These are phyloP conservation scores for Populus nigra DNA, from an alignment of 345 rosid species.

Conservation along the genomic window DNA sequence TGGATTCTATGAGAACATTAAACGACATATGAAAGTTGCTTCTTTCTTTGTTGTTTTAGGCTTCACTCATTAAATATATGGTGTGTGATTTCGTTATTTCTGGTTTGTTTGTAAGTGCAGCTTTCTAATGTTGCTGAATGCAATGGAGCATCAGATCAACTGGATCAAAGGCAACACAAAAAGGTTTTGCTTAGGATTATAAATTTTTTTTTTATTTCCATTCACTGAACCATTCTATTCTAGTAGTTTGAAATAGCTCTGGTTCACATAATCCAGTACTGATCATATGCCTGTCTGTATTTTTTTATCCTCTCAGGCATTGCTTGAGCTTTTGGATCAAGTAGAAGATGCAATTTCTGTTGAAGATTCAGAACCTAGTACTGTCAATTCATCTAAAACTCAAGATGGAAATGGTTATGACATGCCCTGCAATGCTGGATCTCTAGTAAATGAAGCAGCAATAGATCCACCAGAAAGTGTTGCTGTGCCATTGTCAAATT, in stretches of 20 bases:
- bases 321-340: conserved; percentile 90
- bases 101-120: conserved; percentile 37
- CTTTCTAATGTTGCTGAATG: conserved; percentile 36
- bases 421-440: conserved; percentile 12
- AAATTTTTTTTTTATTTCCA: neutral
- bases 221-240: neutral
- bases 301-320: conserved; percentile 45
- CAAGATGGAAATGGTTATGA: conserved; percentile 31
- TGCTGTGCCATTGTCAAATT: conserved; percentile 28
- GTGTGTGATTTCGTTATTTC: neutral
- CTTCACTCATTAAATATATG: neutral
- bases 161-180: conserved; percentile 60
- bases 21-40: neutral
- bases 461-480: conserved; percentile 22
- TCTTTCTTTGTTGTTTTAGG: neutral
- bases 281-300: conserved; percentile 2
- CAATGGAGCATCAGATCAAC: conserved; percentile 42
- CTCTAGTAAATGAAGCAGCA: conserved; percentile 25
- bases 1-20: neutral
- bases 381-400: conserved; percentile 39
- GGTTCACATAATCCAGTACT: neutral
- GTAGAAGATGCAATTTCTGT: conserved; percentile 83
- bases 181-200: conserved; percentile 46
- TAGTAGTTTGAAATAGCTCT: neutral
- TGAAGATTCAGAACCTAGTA: conserved; percentile 48